Conservation (phyloP, 2,329 filamentous ascomycete genomes). For the Emergomyces orientalis region DNA sequence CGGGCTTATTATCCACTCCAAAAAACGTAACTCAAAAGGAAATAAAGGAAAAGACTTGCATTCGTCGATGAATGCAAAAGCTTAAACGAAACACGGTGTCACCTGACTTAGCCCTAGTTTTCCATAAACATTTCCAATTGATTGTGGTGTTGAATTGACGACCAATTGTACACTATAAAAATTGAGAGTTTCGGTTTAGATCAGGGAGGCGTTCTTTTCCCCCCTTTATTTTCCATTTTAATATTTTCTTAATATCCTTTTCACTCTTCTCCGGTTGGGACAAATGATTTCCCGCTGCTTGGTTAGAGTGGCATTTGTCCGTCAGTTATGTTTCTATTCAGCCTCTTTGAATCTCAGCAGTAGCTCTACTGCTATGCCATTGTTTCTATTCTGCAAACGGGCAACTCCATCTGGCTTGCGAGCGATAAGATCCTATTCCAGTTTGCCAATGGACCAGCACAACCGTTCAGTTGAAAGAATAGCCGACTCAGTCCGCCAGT, state of each 20-base stretch:
- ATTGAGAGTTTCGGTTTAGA: not conserved
- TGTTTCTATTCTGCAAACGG: not conserved
- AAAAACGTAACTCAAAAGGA: not conserved
- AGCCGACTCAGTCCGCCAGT: constrained; percentile 37
- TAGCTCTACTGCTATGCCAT: not conserved
- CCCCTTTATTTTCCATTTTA: not conserved
- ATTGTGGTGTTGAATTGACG: not conserved
- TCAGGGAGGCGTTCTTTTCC: not conserved
- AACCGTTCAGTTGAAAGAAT: constrained; percentile 38
- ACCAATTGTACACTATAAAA: not conserved
- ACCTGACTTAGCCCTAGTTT: too few relatives aligned
- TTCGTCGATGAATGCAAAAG: not conserved
- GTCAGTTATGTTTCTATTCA: not conserved
- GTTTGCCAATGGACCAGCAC: constrained; percentile 31
- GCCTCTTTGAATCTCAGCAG: not conserved
- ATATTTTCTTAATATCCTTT: not conserved
- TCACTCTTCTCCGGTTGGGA: not conserved
- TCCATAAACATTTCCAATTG: too few relatives aligned
- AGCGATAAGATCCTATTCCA: not conserved
- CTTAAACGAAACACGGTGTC: too few relatives aligned
- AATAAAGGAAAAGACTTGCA: not conserved
- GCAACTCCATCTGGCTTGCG: not conserved
- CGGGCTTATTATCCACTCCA: not conserved
- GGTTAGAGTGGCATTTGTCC: not conserved
- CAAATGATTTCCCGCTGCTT: constrained; percentile 3